Base-by-base conservation (phyloP, 2,329 filamentous ascomycete species). In the Sordariomycetes sp. region DNA sequence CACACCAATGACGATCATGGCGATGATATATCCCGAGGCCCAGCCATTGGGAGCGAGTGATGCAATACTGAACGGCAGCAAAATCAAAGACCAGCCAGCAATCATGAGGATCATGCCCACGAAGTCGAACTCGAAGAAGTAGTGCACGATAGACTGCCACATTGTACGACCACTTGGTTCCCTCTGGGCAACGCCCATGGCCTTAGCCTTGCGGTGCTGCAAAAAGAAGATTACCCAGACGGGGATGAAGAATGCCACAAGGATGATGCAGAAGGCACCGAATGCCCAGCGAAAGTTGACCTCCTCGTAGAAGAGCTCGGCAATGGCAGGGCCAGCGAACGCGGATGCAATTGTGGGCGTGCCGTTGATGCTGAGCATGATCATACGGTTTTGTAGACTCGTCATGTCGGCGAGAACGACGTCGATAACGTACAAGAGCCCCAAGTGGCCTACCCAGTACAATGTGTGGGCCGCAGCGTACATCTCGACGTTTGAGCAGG, bases 211-310 rank as follows among this genome's bases (percentile, higher is more conserved):
- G 16, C 58, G 53, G 46, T 57, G 46, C 28, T 49, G 46, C 24
- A 49, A 27, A n/a, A 47, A 42, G 28, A 62, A 46, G 33, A 57
- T 44, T 14, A 39, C 24, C 21, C 48, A 41, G 7, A 55, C 42
- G 4, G 57, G 58, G 11, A 54, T 30, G 23, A 43, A 48, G 33
- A 54, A 65, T 12, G 65, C 60, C 3, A 73, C 66, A 16, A 75
- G 45, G 39, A 81, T 70, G 46, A 82, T 75, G 35, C 66, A 61
- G 52, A 78, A 82, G 39, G 69, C 66, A 17, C 75, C 77, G 45
- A 77, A 80, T 3, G 54, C 58, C 59, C 59, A 63, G 21, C 57
- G 49, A 46, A 56, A 63, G 41, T 49, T 54, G 24, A 47, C 40
- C 21, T 53, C 19, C 6, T 44, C 36, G 36, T 53, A 53, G 46